Conservation (phyloP, 208 protist genomes). For the Vickermania ingenoplastis region DNA sequence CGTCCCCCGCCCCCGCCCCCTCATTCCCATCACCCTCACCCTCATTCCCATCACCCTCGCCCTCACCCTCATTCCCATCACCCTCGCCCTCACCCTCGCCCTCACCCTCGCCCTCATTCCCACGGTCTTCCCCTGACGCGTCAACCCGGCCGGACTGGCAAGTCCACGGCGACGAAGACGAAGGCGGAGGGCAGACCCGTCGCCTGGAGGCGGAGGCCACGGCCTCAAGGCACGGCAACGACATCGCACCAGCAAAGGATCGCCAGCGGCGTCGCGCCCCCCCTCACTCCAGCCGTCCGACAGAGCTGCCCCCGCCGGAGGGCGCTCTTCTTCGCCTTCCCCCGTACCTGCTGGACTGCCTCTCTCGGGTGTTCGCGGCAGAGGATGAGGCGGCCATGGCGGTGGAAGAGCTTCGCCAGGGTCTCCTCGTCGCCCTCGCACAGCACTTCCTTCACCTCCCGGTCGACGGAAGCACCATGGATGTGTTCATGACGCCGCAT, state of each 20-base stretch:
- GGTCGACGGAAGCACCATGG: not conserved
- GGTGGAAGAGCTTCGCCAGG: not conserved
- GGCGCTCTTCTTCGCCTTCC: not conserved
- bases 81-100: too few species aligned
- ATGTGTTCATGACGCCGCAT: not conserved
- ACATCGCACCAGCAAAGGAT: too few species aligned
- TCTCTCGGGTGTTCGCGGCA: not conserved
- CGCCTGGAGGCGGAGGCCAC: not conserved
- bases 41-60: too few species aligned
- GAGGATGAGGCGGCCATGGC: not conserved
- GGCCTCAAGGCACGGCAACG: too few species aligned
- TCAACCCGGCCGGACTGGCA: not conserved
- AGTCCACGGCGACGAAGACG: not conserved
- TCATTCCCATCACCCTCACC: not conserved
- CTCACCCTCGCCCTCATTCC: too few species aligned
- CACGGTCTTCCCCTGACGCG: not conserved
- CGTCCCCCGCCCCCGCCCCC: not conserved
- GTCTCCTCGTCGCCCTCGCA: not conserved
- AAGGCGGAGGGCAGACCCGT: not conserved
- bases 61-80: too few species aligned
- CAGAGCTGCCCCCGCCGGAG: too few species aligned
- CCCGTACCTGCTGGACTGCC: not conserved
- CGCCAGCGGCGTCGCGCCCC: too few species aligned
- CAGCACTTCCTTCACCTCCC: not conserved
- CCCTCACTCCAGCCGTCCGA: too few species aligned